These are phyloP conservation scores for Tetracladium setigerum DNA, from an alignment of 495 filamentous ascomycete species.

Conservation along the genomic window DNA sequence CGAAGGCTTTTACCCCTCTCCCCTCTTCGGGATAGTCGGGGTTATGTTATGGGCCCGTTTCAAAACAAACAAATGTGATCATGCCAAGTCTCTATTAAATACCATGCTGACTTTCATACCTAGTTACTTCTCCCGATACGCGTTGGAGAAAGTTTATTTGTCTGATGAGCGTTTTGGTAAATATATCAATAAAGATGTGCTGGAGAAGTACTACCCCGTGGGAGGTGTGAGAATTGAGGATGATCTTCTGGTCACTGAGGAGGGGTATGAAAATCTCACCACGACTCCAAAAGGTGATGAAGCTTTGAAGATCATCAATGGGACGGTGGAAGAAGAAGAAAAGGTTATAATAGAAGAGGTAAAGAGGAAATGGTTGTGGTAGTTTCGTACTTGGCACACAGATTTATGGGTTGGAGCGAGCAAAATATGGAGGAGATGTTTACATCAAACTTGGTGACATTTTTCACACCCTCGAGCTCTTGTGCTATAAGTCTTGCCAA, in stretches of 20 bases:
- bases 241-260: conserved; percentile 71
- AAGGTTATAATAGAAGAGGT: too few species aligned
- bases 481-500: too few species aligned
- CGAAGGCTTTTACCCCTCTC: background rate
- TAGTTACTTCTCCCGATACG: conserved; percentile 57
- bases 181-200: conserved; percentile 64
- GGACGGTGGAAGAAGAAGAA: background rate
- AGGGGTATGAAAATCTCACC: conserved; percentile 75
- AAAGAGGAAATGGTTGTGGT: too few species aligned
- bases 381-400: too few species aligned
- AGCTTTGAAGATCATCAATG: conserved; percentile 52
- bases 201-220: conserved; percentile 83
- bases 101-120: conserved; percentile 62
- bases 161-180: conserved; percentile 50
- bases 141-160: conserved; percentile 52
- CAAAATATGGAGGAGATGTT: too few species aligned
- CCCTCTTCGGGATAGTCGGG: background rate
- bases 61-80: conserved; percentile 60
- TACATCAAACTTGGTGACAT: too few species aligned
- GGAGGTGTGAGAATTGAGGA: conserved; percentile 73
- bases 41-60: background rate
- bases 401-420: too few species aligned
- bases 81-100: conserved; percentile 85
- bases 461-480: too few species aligned
- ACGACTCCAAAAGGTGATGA: conserved; percentile 67